phyloP scores from a whole-genome alignment of 371 early-diverging fungal genomes.

The Saksenaea vasiformis region DNA sequence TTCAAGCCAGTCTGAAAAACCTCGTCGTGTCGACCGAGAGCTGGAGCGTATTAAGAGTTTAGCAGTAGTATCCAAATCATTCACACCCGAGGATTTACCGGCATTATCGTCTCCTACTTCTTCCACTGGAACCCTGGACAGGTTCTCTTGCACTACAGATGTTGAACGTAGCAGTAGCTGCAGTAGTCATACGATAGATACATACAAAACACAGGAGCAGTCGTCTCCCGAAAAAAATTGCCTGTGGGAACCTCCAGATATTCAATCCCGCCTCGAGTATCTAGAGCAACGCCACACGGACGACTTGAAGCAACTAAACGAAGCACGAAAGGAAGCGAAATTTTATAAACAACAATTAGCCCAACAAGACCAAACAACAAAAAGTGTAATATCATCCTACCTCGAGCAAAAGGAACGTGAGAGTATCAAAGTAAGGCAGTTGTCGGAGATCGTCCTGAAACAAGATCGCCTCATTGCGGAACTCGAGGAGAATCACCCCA shows the following conservation, averaged over 20 bases:
- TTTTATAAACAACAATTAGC: constrained; percentile 12
- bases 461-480: constrained; percentile 37
- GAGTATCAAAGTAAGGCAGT: constrained; percentile 18
- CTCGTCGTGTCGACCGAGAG: constrained; percentile 37
- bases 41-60: constrained; percentile 45
- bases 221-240: not conserved
- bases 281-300: constrained; percentile 4
- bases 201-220: constrained; percentile 3
- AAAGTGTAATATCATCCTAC: constrained; percentile 9
- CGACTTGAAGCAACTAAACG: not conserved
- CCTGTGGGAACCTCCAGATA: not conserved
- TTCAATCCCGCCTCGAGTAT: constrained; percentile 8
- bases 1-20: not conserved
- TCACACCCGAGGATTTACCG: constrained; percentile 16
- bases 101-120: constrained; percentile 5
- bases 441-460: constrained; percentile 22
- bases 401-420: constrained; percentile 24
- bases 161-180: not conserved
- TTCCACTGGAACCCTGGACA: constrained; percentile 16
- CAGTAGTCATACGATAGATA: not conserved
- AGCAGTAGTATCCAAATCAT: constrained; percentile 42
- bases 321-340: not conserved
- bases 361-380: constrained; percentile 20
- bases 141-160: constrained; percentile 1
- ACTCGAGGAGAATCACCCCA: constrained; percentile 15